These are phyloP conservation scores for Oenanthe javanica DNA, from an alignment of 140 eudicot species.

Conservation along the genomic window DNA sequence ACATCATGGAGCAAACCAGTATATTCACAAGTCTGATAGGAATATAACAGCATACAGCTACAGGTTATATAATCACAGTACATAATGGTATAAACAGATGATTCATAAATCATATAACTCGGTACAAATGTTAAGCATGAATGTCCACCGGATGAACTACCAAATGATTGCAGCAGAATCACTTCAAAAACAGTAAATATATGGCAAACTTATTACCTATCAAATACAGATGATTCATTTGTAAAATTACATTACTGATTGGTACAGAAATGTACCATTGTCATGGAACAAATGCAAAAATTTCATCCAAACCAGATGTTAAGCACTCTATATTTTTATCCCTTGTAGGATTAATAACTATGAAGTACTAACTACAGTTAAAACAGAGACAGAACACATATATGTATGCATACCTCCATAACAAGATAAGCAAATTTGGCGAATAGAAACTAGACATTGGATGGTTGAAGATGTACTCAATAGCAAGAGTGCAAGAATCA, in stretches of 20 bases:
- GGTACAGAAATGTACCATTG: neutral
- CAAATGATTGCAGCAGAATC: neutral
- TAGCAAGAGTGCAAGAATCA: conserved; percentile 69
- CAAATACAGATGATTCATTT: neutral
- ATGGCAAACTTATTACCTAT: neutral
- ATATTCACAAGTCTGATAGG: neutral
- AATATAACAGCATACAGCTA: neutral
- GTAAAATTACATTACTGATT: neutral
- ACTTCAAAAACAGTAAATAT: neutral
- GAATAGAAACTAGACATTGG: conserved; percentile 46
- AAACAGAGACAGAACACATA: neutral
- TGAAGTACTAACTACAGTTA: conserved; percentile 15
- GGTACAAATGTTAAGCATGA: neutral
- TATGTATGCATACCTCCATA: neutral
- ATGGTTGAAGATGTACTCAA: conserved; percentile 67
- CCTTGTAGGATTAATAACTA: conserved; percentile 1
- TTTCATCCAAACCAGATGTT: neutral
- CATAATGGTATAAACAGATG: neutral
- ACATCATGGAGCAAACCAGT: neutral
- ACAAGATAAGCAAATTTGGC: neutral
- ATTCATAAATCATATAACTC: neutral
- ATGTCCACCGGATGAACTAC: neutral
- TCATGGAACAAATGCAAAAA: neutral
- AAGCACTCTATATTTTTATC: neutral
- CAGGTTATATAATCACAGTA: neutral